Conservation (phyloP, 169 alveolate species). For the Plasmodium vinckei region DNA sequence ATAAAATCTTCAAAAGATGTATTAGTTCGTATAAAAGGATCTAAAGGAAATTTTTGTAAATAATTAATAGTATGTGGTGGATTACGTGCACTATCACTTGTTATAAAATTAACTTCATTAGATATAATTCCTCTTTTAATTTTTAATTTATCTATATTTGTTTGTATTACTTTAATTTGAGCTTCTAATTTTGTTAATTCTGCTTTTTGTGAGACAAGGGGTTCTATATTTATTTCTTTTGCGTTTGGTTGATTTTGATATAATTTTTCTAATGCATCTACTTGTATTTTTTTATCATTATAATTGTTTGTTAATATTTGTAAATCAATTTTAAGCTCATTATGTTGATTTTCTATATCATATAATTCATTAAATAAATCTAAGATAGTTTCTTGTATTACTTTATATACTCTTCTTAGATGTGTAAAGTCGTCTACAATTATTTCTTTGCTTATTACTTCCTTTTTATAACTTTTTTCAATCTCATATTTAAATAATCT, state of each 20-base stretch:
- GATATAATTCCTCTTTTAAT: slow-evolving; percentile 13
- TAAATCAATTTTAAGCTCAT: slow-evolving; percentile 3
- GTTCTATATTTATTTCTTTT: neutral
- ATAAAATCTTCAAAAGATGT: slow-evolving; percentile 12
- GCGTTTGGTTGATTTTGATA: neutral
- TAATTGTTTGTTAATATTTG: neutral
- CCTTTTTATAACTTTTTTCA: slow-evolving; percentile 10
- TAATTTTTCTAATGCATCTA: slow-evolving; percentile 8
- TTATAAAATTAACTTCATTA: slow-evolving; percentile 27
- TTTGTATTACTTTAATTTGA: neutral
- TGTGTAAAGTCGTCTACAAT: slow-evolving; percentile 1
- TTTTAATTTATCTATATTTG: neutral
- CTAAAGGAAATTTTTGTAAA: neutral
- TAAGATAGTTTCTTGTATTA: slow-evolving; percentile 3
- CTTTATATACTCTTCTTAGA: slow-evolving; percentile 1
- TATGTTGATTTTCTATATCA: neutral
- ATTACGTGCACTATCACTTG: slow-evolving; percentile 10
- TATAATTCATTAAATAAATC: neutral
- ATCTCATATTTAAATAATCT: slow-evolving; percentile 17
- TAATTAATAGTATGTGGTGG: slow-evolving; percentile 30
- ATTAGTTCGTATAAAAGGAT: neutral
- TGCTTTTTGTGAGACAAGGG: no score
- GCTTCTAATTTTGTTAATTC: no score
- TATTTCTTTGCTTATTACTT: neutral
- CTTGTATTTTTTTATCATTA: slow-evolving; percentile 18